Percentiles rank a stretch among this genome's conserved stretches.
Evolutionary conservation across 1,284 basidiomycete genomes (phyloP).

Genomic region (Macrocybe sp.): DNA sequence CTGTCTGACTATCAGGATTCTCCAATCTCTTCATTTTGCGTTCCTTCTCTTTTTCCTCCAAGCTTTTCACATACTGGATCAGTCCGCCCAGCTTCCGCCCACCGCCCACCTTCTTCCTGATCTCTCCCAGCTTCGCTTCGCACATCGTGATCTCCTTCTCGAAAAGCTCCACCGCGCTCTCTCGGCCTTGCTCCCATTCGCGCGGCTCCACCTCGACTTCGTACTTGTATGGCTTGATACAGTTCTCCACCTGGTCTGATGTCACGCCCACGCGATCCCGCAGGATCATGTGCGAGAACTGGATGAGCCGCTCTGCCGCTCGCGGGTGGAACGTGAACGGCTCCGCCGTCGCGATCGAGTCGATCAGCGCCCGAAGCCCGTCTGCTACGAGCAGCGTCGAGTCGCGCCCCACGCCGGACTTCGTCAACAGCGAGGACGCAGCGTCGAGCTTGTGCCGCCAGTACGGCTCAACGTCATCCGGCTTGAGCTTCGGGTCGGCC

Average conservation of each 20-base stretch:
- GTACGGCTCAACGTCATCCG: slow-evolving; percentile 83
- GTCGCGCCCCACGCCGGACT: slow-evolving; percentile 94
- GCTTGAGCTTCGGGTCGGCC: slow-evolving; percentile 64
- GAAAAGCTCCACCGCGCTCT: slow-evolving; percentile 72
- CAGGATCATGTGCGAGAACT: slow-evolving; percentile 91
- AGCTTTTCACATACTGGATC: slow-evolving; percentile 75
- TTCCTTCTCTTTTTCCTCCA: slow-evolving; percentile 83
- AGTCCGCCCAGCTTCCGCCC: slow-evolving; percentile 73
- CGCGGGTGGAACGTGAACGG: slow-evolving; percentile 90
- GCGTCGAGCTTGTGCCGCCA: slow-evolving; percentile 97
- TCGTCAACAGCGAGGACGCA: slow-evolving; percentile 88
- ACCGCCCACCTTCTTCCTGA: slow-evolving; percentile 84
- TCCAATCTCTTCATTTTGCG: slow-evolving; percentile 50
- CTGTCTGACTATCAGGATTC: slow-evolving; percentile 31
- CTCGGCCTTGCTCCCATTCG: slow-evolving; percentile 89
- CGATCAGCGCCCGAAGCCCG: slow-evolving; percentile 84
- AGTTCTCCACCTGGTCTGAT: slow-evolving; percentile 98
- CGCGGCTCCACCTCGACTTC: slow-evolving; percentile 86
- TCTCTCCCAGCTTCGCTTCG: slow-evolving; percentile 81
- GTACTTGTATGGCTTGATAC: slow-evolving; percentile 99
- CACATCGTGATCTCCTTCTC: slow-evolving; percentile 84
- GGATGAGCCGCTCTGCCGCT: slow-evolving; percentile 83
- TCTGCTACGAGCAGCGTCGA: slow-evolving; percentile 95
- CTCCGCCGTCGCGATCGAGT: slow-evolving; percentile 82
- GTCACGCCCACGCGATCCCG: slow-evolving; percentile 90